These are phyloP conservation scores for Lipomyces lipofer DNA, from an alignment of 805 yeast genomes.

Conservation along the genomic window DNA sequence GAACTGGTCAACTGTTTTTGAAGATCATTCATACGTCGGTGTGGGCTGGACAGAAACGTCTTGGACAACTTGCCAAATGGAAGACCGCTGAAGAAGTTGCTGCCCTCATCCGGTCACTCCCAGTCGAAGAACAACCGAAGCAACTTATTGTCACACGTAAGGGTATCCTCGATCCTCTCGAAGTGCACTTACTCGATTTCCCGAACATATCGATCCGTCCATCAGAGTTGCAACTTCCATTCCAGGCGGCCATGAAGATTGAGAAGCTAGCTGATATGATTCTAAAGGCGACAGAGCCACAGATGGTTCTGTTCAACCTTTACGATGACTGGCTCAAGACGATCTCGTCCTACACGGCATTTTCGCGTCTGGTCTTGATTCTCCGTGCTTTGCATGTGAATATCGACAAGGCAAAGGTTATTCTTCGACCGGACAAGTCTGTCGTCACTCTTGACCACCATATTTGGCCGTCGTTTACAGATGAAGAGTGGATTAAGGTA, in stretches of 20 bases:
- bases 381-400: slow-evolving; percentile 78
- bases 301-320: slow-evolving; percentile 84
- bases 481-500: slow-evolving; percentile 89
- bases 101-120: slow-evolving; percentile 82
- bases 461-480: slow-evolving; percentile 87
- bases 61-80: slow-evolving; percentile 95
- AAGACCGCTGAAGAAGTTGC: slow-evolving; percentile 98
- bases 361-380: slow-evolving; percentile 80
- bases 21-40: slow-evolving; percentile 90
- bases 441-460: slow-evolving; percentile 74
- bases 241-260: slow-evolving; percentile 78
- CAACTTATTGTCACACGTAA: slow-evolving; percentile 87
- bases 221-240: slow-evolving; percentile 86
- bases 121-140: slow-evolving; percentile 91
- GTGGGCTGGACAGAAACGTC: slow-evolving; percentile 95
- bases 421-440: slow-evolving; percentile 72
- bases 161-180: slow-evolving; percentile 90
- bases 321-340: slow-evolving; percentile 92
- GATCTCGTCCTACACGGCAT: slow-evolving; percentile 88
- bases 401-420: slow-evolving; percentile 71
- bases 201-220: slow-evolving; percentile 88
- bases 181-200: slow-evolving; percentile 95
- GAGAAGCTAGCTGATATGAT: slow-evolving; percentile 79
- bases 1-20: slow-evolving; percentile 84
- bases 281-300: slow-evolving; percentile 84